Conservation (phyloP, 2,329 filamentous ascomycete genomes). For the Exophiala sp. region DNA sequence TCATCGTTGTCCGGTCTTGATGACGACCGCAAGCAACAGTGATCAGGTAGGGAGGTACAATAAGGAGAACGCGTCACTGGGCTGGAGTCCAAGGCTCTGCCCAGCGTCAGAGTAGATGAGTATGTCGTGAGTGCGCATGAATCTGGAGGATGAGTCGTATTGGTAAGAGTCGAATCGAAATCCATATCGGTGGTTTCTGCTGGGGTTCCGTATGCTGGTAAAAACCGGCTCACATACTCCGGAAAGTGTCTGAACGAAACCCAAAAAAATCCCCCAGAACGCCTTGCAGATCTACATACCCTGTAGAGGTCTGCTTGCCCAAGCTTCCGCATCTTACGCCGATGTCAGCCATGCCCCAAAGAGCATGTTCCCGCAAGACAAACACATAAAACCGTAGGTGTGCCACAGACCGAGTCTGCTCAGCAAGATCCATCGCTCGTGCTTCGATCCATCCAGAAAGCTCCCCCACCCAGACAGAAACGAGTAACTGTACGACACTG, state of each 20-base stretch:
- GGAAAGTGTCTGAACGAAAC: slow-evolving; percentile 6
- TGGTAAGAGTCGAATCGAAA: background rate
- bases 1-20: background rate
- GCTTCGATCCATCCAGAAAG: slow-evolving; percentile 20
- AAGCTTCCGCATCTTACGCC: slow-evolving; percentile 13
- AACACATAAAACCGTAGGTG: slow-evolving; percentile 9
- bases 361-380: slow-evolving; percentile 17
- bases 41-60: background rate
- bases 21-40: background rate
- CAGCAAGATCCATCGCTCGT: slow-evolving; percentile 1
- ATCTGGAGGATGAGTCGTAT: background rate
- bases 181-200: background rate
- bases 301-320: slow-evolving; percentile 11
- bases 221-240: background rate
- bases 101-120: background rate
- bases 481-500: slow-evolving; percentile 20
- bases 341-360: slow-evolving; percentile 4
- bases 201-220: background rate
- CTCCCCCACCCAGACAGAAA: slow-evolving; percentile 13
- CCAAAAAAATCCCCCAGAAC: slow-evolving; percentile 17
- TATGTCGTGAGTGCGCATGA: background rate
- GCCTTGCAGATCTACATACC: slow-evolving; percentile 22
- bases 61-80: too few species aligned
- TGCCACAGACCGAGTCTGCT: slow-evolving; percentile 2
- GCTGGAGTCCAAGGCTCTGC: background rate